phyloP scores from a whole-genome alignment of 169 alveolate species.

The Plasmodium ovale region DNA sequence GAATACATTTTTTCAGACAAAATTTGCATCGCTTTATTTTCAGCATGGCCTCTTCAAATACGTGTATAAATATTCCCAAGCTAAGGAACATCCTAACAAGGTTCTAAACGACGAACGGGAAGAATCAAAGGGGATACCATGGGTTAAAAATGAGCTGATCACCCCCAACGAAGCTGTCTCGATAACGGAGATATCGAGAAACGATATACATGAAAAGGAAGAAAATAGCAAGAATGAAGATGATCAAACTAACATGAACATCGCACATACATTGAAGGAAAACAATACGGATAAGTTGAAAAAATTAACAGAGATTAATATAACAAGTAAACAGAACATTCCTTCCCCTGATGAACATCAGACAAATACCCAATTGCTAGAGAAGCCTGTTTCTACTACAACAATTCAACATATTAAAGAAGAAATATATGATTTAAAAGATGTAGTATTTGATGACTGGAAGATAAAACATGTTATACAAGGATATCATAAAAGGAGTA shows the following conservation, averaged over 20 bases:
- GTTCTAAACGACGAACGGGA: background rate
- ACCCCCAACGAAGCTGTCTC: background rate
- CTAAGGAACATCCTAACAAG: background rate
- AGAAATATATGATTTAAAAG: conserved; percentile 5
- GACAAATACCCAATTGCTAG: background rate
- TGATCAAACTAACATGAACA: background rate
- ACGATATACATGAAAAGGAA: background rate
- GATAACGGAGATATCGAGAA: background rate
- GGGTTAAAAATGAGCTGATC: background rate
- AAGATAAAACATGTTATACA: conserved; percentile 75
- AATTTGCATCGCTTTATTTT: conserved; percentile 40
- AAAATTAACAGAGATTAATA: background rate
- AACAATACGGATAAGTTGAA: background rate
- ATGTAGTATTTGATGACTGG: conserved; percentile 82
- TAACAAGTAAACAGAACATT: background rate
- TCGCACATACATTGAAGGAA: background rate
- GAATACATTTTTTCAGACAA: conserved; percentile 11
- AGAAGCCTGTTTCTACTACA: background rate
- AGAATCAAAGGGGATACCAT: background rate
- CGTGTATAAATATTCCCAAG: conserved; percentile 23
- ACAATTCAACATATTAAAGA: conserved; percentile 13
- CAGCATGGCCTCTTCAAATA: conserved; percentile 39
- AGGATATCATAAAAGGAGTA: conserved; percentile 81
- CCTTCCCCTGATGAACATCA: background rate
- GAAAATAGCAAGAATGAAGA: background rate